Conservation (phyloP, 148 eudicot species). For the Cornus florida region DNA sequence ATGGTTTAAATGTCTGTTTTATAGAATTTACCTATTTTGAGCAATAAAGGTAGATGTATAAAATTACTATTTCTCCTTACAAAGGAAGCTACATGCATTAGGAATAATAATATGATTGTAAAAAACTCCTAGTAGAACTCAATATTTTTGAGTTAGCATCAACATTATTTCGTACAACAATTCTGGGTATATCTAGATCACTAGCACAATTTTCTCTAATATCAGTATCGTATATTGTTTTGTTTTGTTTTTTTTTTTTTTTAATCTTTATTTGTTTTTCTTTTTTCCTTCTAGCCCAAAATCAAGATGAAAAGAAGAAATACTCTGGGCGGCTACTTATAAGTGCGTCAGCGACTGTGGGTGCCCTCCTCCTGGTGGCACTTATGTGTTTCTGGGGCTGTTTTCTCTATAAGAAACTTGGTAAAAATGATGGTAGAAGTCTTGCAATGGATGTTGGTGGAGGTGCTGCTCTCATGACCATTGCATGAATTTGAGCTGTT, state of each 20-base stretch:
- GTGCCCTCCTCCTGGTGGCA: conserved; percentile 92
- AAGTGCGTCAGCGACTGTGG: conserved; percentile 94
- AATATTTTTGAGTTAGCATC: too few species aligned
- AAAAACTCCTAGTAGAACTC: too few species aligned
- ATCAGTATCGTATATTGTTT: not conserved
- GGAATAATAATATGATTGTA: too few species aligned
- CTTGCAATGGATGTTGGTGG: conserved; percentile 86
- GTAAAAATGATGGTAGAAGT: conserved; percentile 71
- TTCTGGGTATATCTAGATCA: not conserved
- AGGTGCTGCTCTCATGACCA: conserved; percentile 47
- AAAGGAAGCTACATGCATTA: too few species aligned
- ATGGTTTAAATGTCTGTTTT: too few species aligned
- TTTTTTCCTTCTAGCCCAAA: conserved; percentile 25
- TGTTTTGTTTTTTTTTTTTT: not conserved
- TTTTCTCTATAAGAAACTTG: conserved; percentile 90
- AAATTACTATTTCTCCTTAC: too few species aligned
- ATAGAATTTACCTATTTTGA: too few species aligned
- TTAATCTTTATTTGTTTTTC: conserved; percentile 1
- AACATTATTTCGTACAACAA: not conserved
- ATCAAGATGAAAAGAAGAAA: conserved; percentile 54
- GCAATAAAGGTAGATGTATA: too few species aligned
- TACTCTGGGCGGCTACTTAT: conserved; percentile 78
- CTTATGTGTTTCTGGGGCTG: conserved; percentile 99
- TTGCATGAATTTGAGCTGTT: not conserved
- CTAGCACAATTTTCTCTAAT: too few species aligned